These are phyloP conservation scores for Bolboschoenoplectus hybrid DNA, from an alignment of 202 grass and related monocot species.

Conservation along the genomic window DNA sequence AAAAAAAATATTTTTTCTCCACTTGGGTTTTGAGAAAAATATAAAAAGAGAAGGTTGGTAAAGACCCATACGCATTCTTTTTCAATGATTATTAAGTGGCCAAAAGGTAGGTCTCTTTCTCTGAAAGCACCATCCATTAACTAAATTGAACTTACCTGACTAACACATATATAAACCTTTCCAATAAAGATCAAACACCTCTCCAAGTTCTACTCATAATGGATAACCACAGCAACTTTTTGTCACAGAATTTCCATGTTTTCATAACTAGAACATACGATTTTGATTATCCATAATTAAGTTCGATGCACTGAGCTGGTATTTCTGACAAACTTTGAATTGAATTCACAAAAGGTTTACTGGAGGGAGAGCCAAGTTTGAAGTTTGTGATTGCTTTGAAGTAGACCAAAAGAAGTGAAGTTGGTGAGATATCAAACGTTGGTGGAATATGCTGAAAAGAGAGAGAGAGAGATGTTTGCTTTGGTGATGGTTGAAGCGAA, in stretches of 20 bases:
- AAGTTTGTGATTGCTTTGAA: not conserved
- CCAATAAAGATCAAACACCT: not conserved
- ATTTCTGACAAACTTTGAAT: not conserved
- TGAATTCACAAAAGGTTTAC: not conserved
- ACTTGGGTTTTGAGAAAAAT: not conserved
- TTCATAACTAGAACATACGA: not conserved
- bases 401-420: not conserved
- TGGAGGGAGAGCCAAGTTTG: not conserved
- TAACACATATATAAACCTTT: not conserved
- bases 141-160: not conserved
- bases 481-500: conserved; percentile 1
- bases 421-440: conserved; percentile 22
- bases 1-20: not conserved
- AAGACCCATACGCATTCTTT: not conserved
- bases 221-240: not conserved
- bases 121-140: conserved; percentile 39
- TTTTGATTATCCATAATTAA: not conserved
- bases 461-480: not conserved
- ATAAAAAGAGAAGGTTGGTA: conserved; percentile 23
- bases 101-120: not conserved
- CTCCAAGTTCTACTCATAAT: not conserved
- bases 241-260: not conserved
- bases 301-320: not conserved
- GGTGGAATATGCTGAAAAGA: not conserved
- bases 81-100: conserved; percentile 4